phyloP scores from a whole-genome alignment of 2,329 filamentous ascomycete genomes.

The Botryosphaeria dothidea region DNA sequence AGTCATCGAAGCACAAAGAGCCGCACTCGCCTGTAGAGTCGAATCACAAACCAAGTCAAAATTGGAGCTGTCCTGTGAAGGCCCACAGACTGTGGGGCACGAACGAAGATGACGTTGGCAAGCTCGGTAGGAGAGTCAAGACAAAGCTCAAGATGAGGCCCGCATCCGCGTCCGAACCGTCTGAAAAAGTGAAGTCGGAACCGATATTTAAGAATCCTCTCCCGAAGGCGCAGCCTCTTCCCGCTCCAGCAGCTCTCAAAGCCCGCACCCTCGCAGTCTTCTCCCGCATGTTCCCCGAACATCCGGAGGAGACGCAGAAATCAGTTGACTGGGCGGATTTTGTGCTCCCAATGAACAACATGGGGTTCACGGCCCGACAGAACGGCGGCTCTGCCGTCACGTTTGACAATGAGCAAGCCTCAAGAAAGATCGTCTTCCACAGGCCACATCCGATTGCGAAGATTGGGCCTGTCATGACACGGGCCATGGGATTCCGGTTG shows the following conservation, averaged over 20 bases:
- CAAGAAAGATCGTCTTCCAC: slow-evolving; percentile 29
- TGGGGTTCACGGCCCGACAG: slow-evolving; percentile 22
- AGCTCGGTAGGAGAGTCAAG: no score
- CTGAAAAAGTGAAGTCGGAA: no score
- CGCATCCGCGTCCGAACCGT: no score
- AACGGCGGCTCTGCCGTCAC: slow-evolving; percentile 24
- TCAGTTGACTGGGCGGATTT: slow-evolving; percentile 23
- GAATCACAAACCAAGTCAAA: no score
- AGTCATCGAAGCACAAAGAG: no score
- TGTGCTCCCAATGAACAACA: slow-evolving; percentile 23
- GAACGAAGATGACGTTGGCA: no score
- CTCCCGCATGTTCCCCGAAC: slow-evolving; percentile 22
- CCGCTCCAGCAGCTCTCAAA: not conserved
- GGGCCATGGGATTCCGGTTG: slow-evolving; percentile 29
- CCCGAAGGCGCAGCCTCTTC: not conserved
- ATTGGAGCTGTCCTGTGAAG: no score
- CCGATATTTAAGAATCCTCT: no score
- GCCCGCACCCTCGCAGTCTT: slow-evolving; percentile 19
- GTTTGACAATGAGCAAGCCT: slow-evolving; percentile 21
- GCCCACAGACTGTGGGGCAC: no score
- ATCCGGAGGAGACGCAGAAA: slow-evolving; percentile 20
- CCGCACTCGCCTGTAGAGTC: no score
- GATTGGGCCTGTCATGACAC: slow-evolving; percentile 30
- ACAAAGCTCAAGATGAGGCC: no score
- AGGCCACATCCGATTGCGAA: slow-evolving; percentile 30